phyloP scores from a whole-genome alignment of 2,329 filamentous ascomycete genomes.

The Alternaria conjuncta region DNA sequence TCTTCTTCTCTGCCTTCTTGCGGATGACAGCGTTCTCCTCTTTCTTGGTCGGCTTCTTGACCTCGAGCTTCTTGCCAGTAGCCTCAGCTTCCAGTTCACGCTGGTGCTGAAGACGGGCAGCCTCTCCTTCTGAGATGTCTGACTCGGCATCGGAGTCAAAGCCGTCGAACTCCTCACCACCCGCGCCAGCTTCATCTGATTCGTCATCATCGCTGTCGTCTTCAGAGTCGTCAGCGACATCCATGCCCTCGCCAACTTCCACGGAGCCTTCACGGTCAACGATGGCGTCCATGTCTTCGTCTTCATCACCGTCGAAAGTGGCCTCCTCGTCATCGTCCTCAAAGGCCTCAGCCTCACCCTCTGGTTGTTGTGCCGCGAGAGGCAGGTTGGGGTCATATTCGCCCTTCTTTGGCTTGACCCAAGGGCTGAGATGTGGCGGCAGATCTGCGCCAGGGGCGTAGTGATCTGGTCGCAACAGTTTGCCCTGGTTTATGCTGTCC shows the following conservation, averaged over 20 bases:
- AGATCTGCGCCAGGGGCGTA: constrained; percentile 90
- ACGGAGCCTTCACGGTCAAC: constrained; percentile 50
- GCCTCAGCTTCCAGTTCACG: constrained; percentile 92
- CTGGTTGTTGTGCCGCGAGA: constrained; percentile 85
- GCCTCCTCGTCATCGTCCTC: constrained; percentile 60
- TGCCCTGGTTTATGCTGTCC: constrained; percentile 93
- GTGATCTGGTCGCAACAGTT: constrained; percentile 82
- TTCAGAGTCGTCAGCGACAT: constrained; percentile 54
- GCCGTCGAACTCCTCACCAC: constrained; percentile 52
- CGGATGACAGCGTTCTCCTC: constrained; percentile 72
- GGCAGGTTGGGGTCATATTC: constrained; percentile 90
- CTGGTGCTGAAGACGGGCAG: constrained; percentile 74
- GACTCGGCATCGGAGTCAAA: constrained; percentile 59
- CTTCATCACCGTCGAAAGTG: constrained; percentile 47
- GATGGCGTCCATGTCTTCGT: constrained; percentile 38
- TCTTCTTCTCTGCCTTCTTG: constrained; percentile 68
- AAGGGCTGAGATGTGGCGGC: constrained; percentile 94
- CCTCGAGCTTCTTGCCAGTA: constrained; percentile 65
- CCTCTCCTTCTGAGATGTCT: constrained; percentile 61
- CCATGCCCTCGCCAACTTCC: constrained; percentile 59
- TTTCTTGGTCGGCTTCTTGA: constrained; percentile 51
- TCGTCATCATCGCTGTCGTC: constrained; percentile 56
- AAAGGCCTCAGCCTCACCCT: constrained; percentile 79
- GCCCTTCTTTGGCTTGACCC: constrained; percentile 85
- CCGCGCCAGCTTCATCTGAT: constrained; percentile 36